A percentile compares a stretch with the other conserved stretches of the same genome.
Conservation (phyloP, 345 rosid genomes). For the Arabis alpina region DNA sequence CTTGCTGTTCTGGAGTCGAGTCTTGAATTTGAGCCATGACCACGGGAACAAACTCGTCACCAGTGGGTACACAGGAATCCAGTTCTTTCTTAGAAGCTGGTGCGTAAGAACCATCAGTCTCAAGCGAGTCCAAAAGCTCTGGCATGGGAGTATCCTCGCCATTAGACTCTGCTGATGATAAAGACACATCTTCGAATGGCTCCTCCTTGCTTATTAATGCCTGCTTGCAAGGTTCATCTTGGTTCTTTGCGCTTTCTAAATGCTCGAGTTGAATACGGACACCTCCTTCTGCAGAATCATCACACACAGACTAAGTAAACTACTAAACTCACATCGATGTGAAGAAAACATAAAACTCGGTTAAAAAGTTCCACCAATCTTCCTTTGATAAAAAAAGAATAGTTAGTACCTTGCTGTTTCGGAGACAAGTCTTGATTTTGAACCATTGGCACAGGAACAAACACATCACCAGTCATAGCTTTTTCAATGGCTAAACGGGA, state of each 20-base stretch:
- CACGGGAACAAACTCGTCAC: no score
- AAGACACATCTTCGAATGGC: conserved; percentile 21
- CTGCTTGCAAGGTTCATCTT: no score
- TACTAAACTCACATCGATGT: no score
- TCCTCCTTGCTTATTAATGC: background rate
- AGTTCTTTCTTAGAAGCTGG: conserved; percentile 32
- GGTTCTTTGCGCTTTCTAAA: no score
- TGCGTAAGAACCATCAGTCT: conserved; percentile 27
- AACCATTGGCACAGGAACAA: conserved; percentile 27
- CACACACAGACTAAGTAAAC: no score
- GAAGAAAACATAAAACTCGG: no score
- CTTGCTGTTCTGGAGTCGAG: conserved; percentile 44
- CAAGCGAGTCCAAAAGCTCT: conserved; percentile 37
- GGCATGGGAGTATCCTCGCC: conserved; percentile 32
- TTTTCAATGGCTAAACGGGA: conserved; percentile 22
- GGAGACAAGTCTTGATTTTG: conserved; percentile 41
- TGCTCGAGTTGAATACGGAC: no score
- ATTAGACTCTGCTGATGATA: conserved; percentile 22
- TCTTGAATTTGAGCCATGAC: conserved; percentile 44
- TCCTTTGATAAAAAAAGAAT: background rate
- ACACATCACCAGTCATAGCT: conserved; percentile 34
- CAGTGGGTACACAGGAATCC: conserved; percentile 17
- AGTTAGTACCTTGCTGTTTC: conserved; percentile 49
- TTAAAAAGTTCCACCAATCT: no score
- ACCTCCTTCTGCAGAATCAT: no score